Percentiles rank a stretch among this genome's conserved stretches.
These are phyloP conservation scores for Circinella umbellata DNA, from an alignment of 371 early-diverging fungal genomes.

Conservation along the genomic window DNA sequence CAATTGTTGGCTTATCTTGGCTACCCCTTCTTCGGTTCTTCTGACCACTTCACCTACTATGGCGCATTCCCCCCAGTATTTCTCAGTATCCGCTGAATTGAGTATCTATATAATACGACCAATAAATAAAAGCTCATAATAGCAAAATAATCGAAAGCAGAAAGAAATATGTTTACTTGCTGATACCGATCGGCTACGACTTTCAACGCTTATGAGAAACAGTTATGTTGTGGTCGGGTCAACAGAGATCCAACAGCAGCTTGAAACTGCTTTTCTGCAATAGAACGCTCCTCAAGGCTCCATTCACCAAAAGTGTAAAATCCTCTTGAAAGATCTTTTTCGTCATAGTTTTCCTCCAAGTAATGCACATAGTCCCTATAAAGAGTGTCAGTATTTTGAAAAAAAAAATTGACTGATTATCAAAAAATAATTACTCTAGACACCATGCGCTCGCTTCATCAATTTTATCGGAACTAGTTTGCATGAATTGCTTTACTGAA, in stretches of 20 bases:
- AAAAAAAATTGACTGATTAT: too few relatives aligned
- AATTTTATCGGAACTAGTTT: too few relatives aligned
- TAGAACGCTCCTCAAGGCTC: neutral
- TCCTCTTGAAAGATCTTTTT: neutral
- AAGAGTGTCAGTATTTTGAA: too few relatives aligned
- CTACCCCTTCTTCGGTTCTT: slow-evolving; percentile 1
- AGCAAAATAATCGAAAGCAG: neutral
- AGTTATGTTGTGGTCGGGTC: neutral
- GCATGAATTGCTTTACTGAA: too few relatives aligned
- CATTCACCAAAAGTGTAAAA: slow-evolving; percentile 1
- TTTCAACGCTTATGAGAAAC: neutral
- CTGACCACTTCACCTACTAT: neutral
- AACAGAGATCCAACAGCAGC: neutral
- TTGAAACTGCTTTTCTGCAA: neutral
- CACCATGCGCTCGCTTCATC: too few relatives aligned
- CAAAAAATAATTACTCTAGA: too few relatives aligned
- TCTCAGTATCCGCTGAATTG: neutral
- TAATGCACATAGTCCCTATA: too few relatives aligned
- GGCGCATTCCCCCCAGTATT: neutral
- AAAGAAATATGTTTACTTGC: neutral
- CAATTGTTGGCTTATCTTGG: neutral
- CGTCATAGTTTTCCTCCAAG: neutral
- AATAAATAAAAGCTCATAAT: neutral
- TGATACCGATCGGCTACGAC: neutral
- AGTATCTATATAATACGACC: neutral